These are phyloP conservation scores for Phytophthora foliorum DNA, from an alignment of 352 stramenopile species.

Conservation along the genomic window DNA sequence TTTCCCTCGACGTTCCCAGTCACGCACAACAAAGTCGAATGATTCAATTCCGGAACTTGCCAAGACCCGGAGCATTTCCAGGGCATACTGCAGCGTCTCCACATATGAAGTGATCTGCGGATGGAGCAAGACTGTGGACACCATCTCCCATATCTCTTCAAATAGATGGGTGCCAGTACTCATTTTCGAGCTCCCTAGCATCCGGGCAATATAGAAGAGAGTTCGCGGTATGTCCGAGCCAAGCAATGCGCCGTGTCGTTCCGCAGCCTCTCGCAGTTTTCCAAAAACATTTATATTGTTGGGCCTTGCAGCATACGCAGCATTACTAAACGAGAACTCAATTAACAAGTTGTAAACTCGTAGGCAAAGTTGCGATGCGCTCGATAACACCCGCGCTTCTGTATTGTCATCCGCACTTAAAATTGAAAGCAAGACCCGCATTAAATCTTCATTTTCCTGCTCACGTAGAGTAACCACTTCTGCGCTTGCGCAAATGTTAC, in stretches of 20 bases:
- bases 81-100: neutral
- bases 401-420: neutral
- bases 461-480: slow-evolving; percentile 23
- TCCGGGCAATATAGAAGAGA: slow-evolving; percentile 11
- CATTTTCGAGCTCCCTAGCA: neutral
- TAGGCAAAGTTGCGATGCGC: neutral
- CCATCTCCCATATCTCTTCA: slow-evolving; percentile 20
- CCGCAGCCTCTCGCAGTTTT: slow-evolving; percentile 2
- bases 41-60: neutral
- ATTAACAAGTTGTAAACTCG: slow-evolving; percentile 22
- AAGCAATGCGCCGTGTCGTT: neutral
- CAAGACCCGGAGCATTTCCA: slow-evolving; percentile 12
- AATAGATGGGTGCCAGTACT: neutral
- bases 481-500: slow-evolving; percentile 15
- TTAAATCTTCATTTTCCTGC: slow-evolving; percentile 19
- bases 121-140: slow-evolving; percentile 3
- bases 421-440: slow-evolving; percentile 9
- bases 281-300: neutral
- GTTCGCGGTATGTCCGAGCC: slow-evolving; percentile 4
- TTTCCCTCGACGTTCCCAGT: slow-evolving; percentile 19
- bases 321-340: slow-evolving; percentile 27
- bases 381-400: neutral
- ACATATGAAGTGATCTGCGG: neutral
- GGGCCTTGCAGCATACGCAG: slow-evolving; percentile 7
- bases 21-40: neutral